phyloP scores from a whole-genome alignment of 169 alveolate genomes.

The Eimeria falciformis region DNA sequence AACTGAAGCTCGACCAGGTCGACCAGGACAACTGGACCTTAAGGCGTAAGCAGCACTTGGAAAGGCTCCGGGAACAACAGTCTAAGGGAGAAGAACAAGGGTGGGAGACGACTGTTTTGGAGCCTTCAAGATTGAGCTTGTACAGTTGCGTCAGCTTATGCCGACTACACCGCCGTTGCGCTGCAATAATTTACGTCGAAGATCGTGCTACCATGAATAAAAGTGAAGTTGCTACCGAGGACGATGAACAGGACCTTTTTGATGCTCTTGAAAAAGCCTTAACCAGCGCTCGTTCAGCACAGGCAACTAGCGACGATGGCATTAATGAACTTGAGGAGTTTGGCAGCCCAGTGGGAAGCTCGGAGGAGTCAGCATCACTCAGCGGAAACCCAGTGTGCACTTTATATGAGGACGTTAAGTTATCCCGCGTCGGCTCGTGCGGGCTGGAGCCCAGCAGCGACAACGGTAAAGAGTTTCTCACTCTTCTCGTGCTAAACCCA shows the following conservation, averaged over 20 bases:
- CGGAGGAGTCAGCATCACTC: background rate
- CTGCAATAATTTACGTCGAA: slow-evolving; percentile 32
- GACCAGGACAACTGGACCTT: slow-evolving; percentile 34
- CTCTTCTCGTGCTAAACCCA: slow-evolving; percentile 15
- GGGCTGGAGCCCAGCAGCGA: slow-evolving; percentile 20
- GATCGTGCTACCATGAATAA: slow-evolving; percentile 3
- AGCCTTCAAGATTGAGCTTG: slow-evolving; percentile 11
- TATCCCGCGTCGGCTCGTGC: slow-evolving; percentile 40
- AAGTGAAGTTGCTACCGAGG: background rate
- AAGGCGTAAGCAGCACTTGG: slow-evolving; percentile 39
- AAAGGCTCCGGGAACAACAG: background rate
- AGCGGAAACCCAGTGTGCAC: slow-evolving; percentile 51
- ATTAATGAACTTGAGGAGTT: background rate
- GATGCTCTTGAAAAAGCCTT: background rate
- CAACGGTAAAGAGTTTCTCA: background rate
- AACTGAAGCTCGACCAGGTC: slow-evolving; percentile 47
- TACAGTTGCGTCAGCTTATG: slow-evolving; percentile 59
- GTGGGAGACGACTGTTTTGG: slow-evolving; percentile 58
- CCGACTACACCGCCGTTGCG: slow-evolving; percentile 38
- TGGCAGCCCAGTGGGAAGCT: background rate
- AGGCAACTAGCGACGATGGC: background rate
- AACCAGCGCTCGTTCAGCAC: background rate
- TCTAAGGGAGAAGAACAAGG: slow-evolving; percentile 3
- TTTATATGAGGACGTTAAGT: slow-evolving; percentile 43
- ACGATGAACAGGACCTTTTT: background rate